These are phyloP conservation scores for Sindora glabra DNA, from an alignment of 306 rosid genomes.

Conservation along the genomic window DNA sequence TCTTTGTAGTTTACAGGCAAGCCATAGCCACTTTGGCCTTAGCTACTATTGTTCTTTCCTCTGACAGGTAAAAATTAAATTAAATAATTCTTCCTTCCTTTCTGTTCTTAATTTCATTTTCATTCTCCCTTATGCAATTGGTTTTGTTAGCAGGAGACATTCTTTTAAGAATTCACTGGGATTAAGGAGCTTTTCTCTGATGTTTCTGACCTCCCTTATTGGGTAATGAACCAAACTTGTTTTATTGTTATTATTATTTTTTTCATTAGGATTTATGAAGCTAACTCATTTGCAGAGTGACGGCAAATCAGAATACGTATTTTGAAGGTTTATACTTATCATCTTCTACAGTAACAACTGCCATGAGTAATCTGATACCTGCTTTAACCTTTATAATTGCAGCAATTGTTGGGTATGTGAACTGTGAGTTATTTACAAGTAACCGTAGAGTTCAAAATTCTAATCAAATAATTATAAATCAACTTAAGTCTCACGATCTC, in stretches of 20 bases:
- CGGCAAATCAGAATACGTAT: conserved; percentile 59
- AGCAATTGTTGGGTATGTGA: conserved; percentile 51
- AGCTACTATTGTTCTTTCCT: conserved; percentile 35
- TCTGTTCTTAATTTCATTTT: neutral
- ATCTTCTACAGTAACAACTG: conserved; percentile 53
- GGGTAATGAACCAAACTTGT: conserved; percentile 31
- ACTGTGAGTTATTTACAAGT: too few species aligned
- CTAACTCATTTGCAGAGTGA: conserved; percentile 31
- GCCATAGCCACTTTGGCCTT: conserved; percentile 52
- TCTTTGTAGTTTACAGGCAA: conserved; percentile 57
- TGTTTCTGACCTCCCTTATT: conserved; percentile 45
- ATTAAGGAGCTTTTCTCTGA: conserved; percentile 39
- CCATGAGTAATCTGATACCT: conserved; percentile 61
- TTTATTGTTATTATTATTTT: neutral
- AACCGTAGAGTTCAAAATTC: too few species aligned
- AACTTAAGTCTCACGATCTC: too few species aligned
- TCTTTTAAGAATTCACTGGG: conserved; percentile 28
- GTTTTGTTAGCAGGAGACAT: conserved; percentile 26
- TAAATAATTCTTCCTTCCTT: neutral
- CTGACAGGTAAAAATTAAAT: conserved; percentile 22
- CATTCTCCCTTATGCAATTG: neutral
- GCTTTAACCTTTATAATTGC: conserved; percentile 62
- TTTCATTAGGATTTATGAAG: neutral
- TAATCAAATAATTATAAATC: too few species aligned
- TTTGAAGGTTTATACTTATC: conserved; percentile 56